phyloP scores from a whole-genome alignment of 495 filamentous ascomycete genomes.

The Schizothecium vesticola region DNA sequence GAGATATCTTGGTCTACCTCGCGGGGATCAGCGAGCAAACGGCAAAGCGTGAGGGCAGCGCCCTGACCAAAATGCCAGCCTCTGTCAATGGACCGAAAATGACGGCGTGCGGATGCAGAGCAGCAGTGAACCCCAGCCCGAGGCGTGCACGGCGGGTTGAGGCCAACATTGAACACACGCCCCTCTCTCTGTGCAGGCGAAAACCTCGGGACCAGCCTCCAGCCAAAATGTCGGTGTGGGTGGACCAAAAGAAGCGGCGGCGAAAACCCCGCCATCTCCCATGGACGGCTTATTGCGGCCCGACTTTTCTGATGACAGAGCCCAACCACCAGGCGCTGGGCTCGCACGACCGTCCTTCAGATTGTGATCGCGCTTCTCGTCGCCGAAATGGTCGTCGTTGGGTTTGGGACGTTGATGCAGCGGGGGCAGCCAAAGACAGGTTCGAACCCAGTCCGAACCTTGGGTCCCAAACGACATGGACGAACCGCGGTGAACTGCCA shows the following conservation, averaged over 20 bases:
- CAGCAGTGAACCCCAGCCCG: constrained; percentile 17
- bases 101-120: constrained; percentile 6
- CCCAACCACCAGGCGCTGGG: constrained; percentile 5
- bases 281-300: neutral
- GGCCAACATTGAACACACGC: constrained; percentile 13
- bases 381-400: neutral
- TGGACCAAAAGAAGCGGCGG: constrained; percentile 1
- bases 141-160: constrained; percentile 10
- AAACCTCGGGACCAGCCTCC: constrained; percentile 19
- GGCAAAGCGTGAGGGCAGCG: no score
- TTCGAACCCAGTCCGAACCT: neutral
- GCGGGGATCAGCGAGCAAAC: neutral
- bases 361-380: neutral
- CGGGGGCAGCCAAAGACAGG: neutral
- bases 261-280: neutral
- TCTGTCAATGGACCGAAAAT: no score
- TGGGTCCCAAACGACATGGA: neutral
- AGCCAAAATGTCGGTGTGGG: constrained; percentile 34
- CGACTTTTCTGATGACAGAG: neutral
- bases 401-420: neutral
- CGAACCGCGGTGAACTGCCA: neutral
- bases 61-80: no score
- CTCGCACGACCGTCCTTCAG: neutral
- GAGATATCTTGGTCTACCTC: neutral
- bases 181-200: neutral